phyloP scores from a whole-genome alignment of 768 basidiomycete genomes.

The Tricholoma terreum region DNA sequence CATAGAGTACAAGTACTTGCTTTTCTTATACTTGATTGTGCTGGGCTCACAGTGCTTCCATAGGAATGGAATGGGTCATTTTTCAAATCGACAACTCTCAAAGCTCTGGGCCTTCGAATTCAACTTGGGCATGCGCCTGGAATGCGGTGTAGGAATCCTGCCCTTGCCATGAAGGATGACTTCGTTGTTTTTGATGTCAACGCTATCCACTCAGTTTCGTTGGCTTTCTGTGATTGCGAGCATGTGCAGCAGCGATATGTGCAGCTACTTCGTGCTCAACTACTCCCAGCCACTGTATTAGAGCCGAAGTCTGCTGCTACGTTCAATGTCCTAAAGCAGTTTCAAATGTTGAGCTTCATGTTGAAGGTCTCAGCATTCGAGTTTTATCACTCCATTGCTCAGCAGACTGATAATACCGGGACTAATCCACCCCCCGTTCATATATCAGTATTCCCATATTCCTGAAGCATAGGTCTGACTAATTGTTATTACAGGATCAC shows the following conservation, averaged over 20 bases:
- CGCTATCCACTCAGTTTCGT: neutral
- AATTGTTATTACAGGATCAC: slow-evolving; percentile 13
- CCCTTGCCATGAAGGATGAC: neutral
- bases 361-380: slow-evolving; percentile 12
- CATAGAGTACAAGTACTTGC: neutral
- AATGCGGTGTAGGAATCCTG: neutral
- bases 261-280: slow-evolving; percentile 7
- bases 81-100: neutral
- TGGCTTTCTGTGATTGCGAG: neutral
- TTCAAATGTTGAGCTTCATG: slow-evolving; percentile 10
- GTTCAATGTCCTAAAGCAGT: slow-evolving; percentile 5
- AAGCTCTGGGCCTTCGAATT: neutral
- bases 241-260: neutral
- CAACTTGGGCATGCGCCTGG: neutral
- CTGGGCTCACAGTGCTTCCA: neutral
- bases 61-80: slow-evolving; percentile 3
- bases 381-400: slow-evolving; percentile 9
- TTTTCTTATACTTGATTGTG: neutral
- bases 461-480: neutral
- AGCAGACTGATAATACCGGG: slow-evolving; percentile 6
- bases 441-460: neutral
- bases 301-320: slow-evolving; percentile 9
- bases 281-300: slow-evolving; percentile 6
- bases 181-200: neutral
- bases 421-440: neutral